Conservation (phyloP, 352 stramenopile species). For the Elongisporangium prolatum region DNA sequence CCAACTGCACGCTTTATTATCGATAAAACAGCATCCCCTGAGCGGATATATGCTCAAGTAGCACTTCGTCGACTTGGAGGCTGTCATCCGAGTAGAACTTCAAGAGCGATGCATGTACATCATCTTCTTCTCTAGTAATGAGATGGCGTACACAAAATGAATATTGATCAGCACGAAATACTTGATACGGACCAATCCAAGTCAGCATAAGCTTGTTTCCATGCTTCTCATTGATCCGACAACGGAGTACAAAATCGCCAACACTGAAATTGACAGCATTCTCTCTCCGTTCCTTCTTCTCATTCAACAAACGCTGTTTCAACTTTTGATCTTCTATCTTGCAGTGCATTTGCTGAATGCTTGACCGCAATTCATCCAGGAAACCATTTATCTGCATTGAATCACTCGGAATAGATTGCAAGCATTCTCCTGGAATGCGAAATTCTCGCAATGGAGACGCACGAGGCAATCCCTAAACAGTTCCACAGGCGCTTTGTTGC, state of each 20-base stretch:
- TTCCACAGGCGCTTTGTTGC: constrained; percentile 8
- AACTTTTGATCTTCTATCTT: background rate
- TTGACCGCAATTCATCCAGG: no score
- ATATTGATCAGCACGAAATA: background rate
- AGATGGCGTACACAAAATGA: constrained; percentile 1
- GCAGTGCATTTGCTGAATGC: no score
- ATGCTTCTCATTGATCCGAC: constrained; percentile 4
- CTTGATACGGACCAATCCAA: constrained; percentile 2
- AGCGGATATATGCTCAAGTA: constrained; percentile 1
- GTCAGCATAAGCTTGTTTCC: constrained; percentile 5
- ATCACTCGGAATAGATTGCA: no score
- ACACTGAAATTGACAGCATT: constrained; percentile 4
- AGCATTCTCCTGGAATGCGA: no score
- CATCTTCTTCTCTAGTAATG: constrained; percentile 5
- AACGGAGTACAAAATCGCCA: constrained; percentile 3
- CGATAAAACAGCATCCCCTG: constrained; percentile 1
- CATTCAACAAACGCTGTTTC: background rate
- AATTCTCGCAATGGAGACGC: background rate
- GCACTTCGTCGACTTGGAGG: constrained; percentile 12
- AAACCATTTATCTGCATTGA: no score
- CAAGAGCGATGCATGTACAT: constrained; percentile 9
- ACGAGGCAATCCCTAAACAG: constrained; percentile 4
- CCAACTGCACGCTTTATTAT: no score
- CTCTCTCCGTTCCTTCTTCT: constrained; percentile 1
- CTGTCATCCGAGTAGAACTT: constrained; percentile 9